Evolutionary conservation across 805 yeast species (phyloP).

Genomic region (Pichia membranifaciens): DNA sequence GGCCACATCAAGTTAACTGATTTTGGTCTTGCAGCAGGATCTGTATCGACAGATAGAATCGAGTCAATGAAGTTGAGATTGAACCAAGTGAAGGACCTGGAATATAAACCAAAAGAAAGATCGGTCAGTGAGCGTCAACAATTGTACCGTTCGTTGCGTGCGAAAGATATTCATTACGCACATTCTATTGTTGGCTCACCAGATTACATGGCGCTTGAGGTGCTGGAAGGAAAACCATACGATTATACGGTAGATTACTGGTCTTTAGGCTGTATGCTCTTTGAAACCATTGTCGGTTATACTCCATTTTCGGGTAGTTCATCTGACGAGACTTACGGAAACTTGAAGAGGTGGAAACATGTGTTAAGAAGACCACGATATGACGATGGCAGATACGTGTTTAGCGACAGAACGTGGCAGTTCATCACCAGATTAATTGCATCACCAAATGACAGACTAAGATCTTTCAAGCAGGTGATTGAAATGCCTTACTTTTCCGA

Average conservation of each 20-base stretch:
- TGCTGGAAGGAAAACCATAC: slow-evolving; percentile 85
- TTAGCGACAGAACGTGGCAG: slow-evolving; percentile 96
- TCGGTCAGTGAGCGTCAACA: slow-evolving; percentile 83
- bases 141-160: slow-evolving; percentile 73
- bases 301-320: slow-evolving; percentile 95
- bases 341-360: slow-evolving; percentile 87
- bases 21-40: slow-evolving; percentile 96
- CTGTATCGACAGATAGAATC: slow-evolving; percentile 85
- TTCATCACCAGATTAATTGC: slow-evolving; percentile 75
- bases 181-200: slow-evolving; percentile 97
- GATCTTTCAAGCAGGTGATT: slow-evolving; percentile 75
- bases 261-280: slow-evolving; percentile 96
- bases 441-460: slow-evolving; percentile 66
- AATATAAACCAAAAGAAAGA: slow-evolving; percentile 60
- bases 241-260: slow-evolving; percentile 97
- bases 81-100: slow-evolving; percentile 64
- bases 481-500: slow-evolving; percentile 79
- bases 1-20: slow-evolving; percentile 94
- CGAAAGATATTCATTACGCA: slow-evolving; percentile 78
- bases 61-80: slow-evolving; percentile 80
- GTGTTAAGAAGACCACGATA: slow-evolving; percentile 85
- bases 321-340: slow-evolving; percentile 91
- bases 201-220: slow-evolving; percentile 98
- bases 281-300: slow-evolving; percentile 93
- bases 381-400: slow-evolving; percentile 85